Evolutionary conservation across 768 basidiomycete species (phyloP), one percentile per base, ranked within the genome.

Genomic region (Termitomyces sp.): DNA sequence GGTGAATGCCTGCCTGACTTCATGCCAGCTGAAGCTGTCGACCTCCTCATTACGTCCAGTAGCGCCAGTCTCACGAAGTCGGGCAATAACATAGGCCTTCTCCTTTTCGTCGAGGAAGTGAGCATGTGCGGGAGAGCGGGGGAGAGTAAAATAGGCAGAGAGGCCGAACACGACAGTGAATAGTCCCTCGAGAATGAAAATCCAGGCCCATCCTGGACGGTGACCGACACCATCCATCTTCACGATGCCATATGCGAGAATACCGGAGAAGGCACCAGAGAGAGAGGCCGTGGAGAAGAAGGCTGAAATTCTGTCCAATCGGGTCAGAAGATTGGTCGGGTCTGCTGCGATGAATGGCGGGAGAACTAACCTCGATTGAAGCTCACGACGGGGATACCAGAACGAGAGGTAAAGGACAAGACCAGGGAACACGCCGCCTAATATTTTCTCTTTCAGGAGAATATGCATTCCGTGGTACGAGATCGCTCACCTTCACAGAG

Each of bases 201-300:
- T 81, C 87, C 84, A 89, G 14, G 80, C 75, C 87, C 87, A 89
- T 3, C 85, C 87, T 3, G 79, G 75, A 40, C 77, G 78, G 2
- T 77, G 70, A 0, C 78, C 76, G 12, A 81, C 69, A 10, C 85
- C 84, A 53, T 88, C 67, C 80, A 90, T 84, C 36, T 84, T 73
- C 55, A 83, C 76, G 65, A 91, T 87, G 2, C n/a, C 81, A 44
- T 80, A 77, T 0, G 87, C 87, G 27, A 91, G 78, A 4, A 90
- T 75, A 33, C 89, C 88, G 3, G 85, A 86, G 66, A 88, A 87
- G 0, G 85, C 84, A 7, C 85, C 86, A 0, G 87, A 82, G 24
- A 86, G 72, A 1, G 83, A 83, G 3, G 84, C 76, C 2, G 79
- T 72, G 18, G 79, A 78, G 68, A 81, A 81, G 73, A 82, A 81